phyloP scores from a whole-genome alignment of 192 early-diverging fungal genomes.

The Gonapodya sp. region DNA sequence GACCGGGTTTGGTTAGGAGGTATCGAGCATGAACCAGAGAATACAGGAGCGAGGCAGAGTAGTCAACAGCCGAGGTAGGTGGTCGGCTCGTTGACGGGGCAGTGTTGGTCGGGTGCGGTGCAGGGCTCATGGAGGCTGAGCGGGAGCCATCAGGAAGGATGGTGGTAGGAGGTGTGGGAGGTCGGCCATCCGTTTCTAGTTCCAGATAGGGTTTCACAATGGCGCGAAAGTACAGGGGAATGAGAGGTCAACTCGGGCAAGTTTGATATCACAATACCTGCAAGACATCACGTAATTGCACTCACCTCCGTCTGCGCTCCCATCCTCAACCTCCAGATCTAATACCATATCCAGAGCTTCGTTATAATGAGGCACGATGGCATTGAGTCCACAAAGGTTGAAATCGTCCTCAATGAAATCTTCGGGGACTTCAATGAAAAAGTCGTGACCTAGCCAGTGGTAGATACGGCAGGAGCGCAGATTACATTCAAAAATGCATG shows the following conservation, averaged over 20 bases:
- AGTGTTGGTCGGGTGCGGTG: neutral
- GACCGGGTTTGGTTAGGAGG: slow-evolving; percentile 76
- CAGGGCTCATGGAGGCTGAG: neutral
- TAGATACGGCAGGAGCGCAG: slow-evolving; percentile 52
- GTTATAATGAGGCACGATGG: slow-evolving; percentile 72
- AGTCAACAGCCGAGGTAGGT: slow-evolving; percentile 38
- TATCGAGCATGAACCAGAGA: slow-evolving; percentile 89
- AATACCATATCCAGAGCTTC: slow-evolving; percentile 94
- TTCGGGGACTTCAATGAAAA: slow-evolving; percentile 65
- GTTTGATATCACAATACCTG: too few relatives aligned
- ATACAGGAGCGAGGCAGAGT: slow-evolving; percentile 84
- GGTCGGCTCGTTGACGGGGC: neutral
- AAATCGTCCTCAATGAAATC: slow-evolving; percentile 92
- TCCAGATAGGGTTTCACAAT: too few relatives aligned
- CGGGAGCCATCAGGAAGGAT: neutral
- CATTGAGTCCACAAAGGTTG: slow-evolving; percentile 86
- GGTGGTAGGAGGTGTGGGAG: slow-evolving; percentile 2
- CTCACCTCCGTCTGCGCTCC: neutral
- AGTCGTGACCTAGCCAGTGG: slow-evolving; percentile 62
- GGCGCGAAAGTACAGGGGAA: too few relatives aligned
- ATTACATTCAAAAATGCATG: slow-evolving; percentile 40
- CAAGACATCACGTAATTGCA: too few relatives aligned
- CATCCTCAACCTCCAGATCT: slow-evolving; percentile 59
- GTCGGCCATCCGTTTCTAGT: neutral
- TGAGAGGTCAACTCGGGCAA: too few relatives aligned